Evolutionary conservation across 2,329 filamentous ascomycete species (phyloP), one percentile per base, ranked within the genome.

Genomic region (Trichoderma guizhouense): DNA sequence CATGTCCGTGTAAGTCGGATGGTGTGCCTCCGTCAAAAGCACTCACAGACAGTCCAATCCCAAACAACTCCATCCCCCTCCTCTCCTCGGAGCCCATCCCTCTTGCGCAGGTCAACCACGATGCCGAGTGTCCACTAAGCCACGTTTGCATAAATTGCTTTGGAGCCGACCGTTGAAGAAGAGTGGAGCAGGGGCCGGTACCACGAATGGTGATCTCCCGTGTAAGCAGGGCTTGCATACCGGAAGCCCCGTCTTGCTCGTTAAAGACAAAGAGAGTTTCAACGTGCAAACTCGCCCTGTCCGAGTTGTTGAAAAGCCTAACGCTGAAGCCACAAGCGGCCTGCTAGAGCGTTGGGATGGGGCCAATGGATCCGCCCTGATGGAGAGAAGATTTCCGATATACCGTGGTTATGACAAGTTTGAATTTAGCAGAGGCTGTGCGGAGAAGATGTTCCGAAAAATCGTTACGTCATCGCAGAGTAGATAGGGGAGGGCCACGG

Each of bases 141-240:
- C 67, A 28, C 67, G 55, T 34, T 51, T 69, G 67, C 67, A 53
- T 69, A n/a, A 36, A 53, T 47, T 43, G 57, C 26, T 30, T 34
- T 30, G 61, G 24, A 30, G 39, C 67, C 36, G 55, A 51, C 66
- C 15, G 55, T 61, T 57, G 55, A 43, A 43, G 67, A 69, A 62
- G 28, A 69, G 67, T 69, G 67, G 67, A 62, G 67, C 34, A 61
- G 67, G 21, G 36, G 55, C 66, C 26, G 55, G 66, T n/a, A 69
- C 34, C 66, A 69, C 66, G 66, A 69, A 69, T 69, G 55, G 57
- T 69, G 67, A 69, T 69, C 67, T 69, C 67, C 67, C 67, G 66
- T 51, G 66, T 60, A 61, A 69, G 66, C 55, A 69, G 55, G 67
- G 39, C 57, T 51, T 62, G 39, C 67, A 28, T 51, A 58, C 64